These are phyloP conservation scores for Colletotrichum noveboracense DNA, from an alignment of 2,329 filamentous ascomycete species.

Conservation along the genomic window DNA sequence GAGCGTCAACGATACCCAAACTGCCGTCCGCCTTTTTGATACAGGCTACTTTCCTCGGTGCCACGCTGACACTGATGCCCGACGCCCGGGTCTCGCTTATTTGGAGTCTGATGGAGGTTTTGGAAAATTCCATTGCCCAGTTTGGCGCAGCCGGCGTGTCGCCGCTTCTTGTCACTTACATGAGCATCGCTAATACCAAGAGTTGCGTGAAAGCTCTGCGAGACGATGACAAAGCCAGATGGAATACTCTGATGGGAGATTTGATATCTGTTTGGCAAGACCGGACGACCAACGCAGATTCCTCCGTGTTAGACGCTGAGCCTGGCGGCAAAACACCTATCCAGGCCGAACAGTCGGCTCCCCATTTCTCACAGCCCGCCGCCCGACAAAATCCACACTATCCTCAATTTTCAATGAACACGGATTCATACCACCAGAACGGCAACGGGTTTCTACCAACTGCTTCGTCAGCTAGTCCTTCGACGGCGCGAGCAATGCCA, in stretches of 20 bases:
- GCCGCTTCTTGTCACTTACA: constrained; percentile 36
- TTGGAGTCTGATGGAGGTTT: constrained; percentile 39
- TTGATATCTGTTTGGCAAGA: constrained; percentile 32
- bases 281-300: neutral
- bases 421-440: constrained; percentile 10
- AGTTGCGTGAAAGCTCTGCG: constrained; percentile 34
- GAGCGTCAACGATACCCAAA: constrained; percentile 34
- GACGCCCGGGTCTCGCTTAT: constrained; percentile 38
- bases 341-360: neutral
- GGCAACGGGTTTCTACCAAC: neutral
- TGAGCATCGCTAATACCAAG: constrained; percentile 40
- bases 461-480: constrained; percentile 18
- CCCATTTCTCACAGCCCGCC: neutral
- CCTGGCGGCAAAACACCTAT: constrained; percentile 21
- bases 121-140: constrained; percentile 29
- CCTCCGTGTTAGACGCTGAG: constrained; percentile 22
- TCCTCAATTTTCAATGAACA: neutral
- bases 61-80: constrained; percentile 37
- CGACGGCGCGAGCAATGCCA: constrained; percentile 19
- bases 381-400: constrained; percentile 1
- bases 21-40: constrained; percentile 41
- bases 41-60: constrained; percentile 41
- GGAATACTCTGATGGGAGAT: constrained; percentile 31
- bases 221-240: constrained; percentile 36
- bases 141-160: constrained; percentile 39